These are phyloP conservation scores for Neurospora intermedia DNA, from an alignment of 495 filamentous ascomycete genomes.

Conservation along the genomic window DNA sequence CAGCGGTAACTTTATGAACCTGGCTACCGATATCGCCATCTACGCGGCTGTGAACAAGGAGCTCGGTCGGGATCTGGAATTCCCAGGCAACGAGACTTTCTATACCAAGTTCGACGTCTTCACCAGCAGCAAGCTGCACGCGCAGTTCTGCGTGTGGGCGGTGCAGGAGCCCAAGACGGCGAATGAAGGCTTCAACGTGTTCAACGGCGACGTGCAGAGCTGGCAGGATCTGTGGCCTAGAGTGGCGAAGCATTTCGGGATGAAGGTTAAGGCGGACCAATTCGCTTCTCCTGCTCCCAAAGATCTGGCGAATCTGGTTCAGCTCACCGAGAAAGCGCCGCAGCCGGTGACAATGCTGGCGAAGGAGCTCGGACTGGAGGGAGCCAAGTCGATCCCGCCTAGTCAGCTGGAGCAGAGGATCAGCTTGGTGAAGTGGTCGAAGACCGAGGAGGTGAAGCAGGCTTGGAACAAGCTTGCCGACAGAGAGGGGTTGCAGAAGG, in stretches of 20 bases:
- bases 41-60: constrained; percentile 41
- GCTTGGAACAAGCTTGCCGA: constrained; percentile 36
- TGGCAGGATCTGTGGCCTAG: constrained; percentile 49
- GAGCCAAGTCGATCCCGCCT: constrained; percentile 13
- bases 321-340: constrained; percentile 23
- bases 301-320: constrained; percentile 7
- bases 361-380: constrained; percentile 28
- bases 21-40: constrained; percentile 36
- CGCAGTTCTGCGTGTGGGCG: constrained; percentile 44
- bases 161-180: constrained; percentile 28
- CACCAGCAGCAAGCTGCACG: constrained; percentile 40
- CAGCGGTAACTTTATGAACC: constrained; percentile 48
- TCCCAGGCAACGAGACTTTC: constrained; percentile 36
- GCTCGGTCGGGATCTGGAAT: constrained; percentile 34
- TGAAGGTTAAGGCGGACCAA: constrained; percentile 34
- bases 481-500: constrained; percentile 35
- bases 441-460: constrained; percentile 38
- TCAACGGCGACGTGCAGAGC: constrained; percentile 43
- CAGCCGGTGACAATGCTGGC: constrained; percentile 32
- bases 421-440: constrained; percentile 41
- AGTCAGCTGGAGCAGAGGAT: constrained; percentile 34
- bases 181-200: constrained; percentile 47
- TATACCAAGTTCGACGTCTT: constrained; percentile 42
- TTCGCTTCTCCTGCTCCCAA: constrained; percentile 19
- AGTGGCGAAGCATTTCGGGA: constrained; percentile 34